Base-by-base conservation (phyloP, 202 grass and related monocot genomes). In the Dendrocalamus latiflorus region DNA sequence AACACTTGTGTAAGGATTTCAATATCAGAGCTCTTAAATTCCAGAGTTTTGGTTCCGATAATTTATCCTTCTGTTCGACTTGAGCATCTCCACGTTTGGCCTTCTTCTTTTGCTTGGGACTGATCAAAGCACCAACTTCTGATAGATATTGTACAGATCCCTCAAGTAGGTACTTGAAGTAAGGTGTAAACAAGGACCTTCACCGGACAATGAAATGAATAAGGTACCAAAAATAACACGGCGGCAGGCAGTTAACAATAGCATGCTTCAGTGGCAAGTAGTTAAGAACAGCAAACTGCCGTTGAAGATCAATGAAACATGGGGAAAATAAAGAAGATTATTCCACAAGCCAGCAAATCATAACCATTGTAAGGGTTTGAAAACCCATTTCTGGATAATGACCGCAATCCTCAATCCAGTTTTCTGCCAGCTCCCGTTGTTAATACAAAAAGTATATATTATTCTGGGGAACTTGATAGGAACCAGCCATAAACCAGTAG, bases 171-270 rank as follows among this genome's bases (percentile, higher is more conserved):
- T 93, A 91, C 77, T 98, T 95, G 91, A 93, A 98, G 84, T 98
- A 98, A 72, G 95, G 95, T 89, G 89, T 88, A 83, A 98, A 95
- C 60, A 98, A 75, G 75, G 95, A 94, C 83, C 95, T 98, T 84
- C 36, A 20, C 1, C 49, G 8, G 82, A 6, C 84, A 73, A 71
- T 66, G 47, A 74, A 82, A 78, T 49, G 22, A 70, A 54, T 76
- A 44, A 77, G 43, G 28, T 14, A 24, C 30, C 1, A 12, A 14
- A 45, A 15, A 72, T 56, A 64, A 70, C 8, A 64, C n/a, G 6
- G 4, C 8, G 22, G 56, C 9, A 28, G 20, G 9, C 68, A 71
- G 36, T 72, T 25, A n/a, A 60, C 21, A 73, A 39, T 24, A 67
- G 12, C 80, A 79, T 67, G 59, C 56, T 83, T 47, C 44, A 77